Base-by-base conservation (phyloP, 2,329 filamentous ascomycete genomes). In the Trichoderma sp. region DNA sequence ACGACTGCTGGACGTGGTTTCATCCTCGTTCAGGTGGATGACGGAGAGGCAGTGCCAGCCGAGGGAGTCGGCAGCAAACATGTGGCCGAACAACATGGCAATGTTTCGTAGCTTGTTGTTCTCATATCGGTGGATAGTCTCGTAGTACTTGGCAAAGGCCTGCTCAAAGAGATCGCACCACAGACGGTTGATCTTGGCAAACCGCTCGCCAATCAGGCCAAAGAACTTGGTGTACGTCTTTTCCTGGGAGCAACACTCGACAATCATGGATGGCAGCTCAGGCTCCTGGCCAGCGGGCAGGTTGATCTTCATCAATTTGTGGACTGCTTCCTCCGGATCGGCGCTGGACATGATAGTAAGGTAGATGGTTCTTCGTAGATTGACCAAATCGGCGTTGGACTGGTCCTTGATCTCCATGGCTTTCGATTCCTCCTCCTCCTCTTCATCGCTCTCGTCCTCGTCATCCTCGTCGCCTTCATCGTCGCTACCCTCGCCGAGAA, bases 181-280 rank as follows among this genome's bases (percentile, higher is more conserved):
- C 68, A 98, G 89, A 27, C 97, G 91, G 84, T 98, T 98, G 81
- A 99, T 91, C 85, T 98, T 98, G 81, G 95, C 94, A 84, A 99
- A 98, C 29, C 96, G 91, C 85, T 99, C 97, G 38, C 94, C 97
- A 74, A 98, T 95, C 78, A 98, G 87, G 14, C 97, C 97, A 81
- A 97, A 98, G 85, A 98, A 99, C 83, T 98, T 98, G 77, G 95
- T 95, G 84, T 97, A 99, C 1, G 97, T 98, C 80, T 95, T 94
- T 84, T 98, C 95, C 85, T 99, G 97, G 33, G 94, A 96, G 83
- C 95, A 98, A 83, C 95, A 98, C 84, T 99, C 97, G 78, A 99
- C 93, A 74, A 99, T 92, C 97, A 99, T 99, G 27, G 94, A 97
- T 1, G 95, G 95, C 62, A 99, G 88, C 83, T 99, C 97, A 6